Conservation (phyloP, 2,329 filamentous ascomycete species). For the Pseudogymnoascus sp. region DNA sequence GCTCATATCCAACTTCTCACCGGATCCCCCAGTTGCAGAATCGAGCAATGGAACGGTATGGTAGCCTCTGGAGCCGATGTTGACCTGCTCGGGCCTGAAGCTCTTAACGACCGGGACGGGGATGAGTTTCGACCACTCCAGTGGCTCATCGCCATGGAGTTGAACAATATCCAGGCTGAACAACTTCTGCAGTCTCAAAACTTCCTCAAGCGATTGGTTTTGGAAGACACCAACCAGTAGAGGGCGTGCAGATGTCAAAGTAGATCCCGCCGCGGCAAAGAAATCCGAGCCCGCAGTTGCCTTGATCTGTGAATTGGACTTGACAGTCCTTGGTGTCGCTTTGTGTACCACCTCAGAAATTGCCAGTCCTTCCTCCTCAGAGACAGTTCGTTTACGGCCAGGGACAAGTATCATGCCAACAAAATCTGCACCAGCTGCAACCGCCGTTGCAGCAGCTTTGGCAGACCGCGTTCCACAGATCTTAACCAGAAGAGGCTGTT, state of each 20-base stretch:
- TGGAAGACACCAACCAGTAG: constrained; percentile 91
- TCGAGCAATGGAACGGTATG: constrained; percentile 82
- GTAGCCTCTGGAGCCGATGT: constrained; percentile 65
- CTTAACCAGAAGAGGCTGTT: constrained; percentile 65
- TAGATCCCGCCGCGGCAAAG: constrained; percentile 53
- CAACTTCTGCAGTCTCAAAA: constrained; percentile 69
- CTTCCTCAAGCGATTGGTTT: constrained; percentile 77
- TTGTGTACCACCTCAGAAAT: constrained; percentile 74
- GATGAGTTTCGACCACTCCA: constrained; percentile 86
- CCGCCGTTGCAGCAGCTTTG: constrained; percentile 72
- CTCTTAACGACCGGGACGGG: constrained; percentile 86
- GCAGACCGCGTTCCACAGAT: constrained; percentile 86
- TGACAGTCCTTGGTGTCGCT: not conserved
- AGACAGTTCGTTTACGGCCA: constrained; percentile 72
- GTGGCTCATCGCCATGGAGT: constrained; percentile 82
- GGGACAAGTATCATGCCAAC: constrained; percentile 89
- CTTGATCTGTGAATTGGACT: constrained; percentile 14
- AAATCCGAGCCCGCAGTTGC: constrained; percentile 50
- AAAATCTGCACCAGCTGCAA: constrained; percentile 82
- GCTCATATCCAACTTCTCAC: constrained; percentile 66
- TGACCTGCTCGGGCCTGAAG: constrained; percentile 65
- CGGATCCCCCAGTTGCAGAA: constrained; percentile 75
- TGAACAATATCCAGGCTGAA: constrained; percentile 84
- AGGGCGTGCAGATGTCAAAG: constrained; percentile 53
- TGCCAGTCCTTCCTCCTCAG: constrained; percentile 67